A percentile compares a stretch with the other conserved stretches of the same genome.
These are phyloP conservation scores for Solanum sejunctum DNA, from an alignment of 257 asterid species.

Conservation along the genomic window DNA sequence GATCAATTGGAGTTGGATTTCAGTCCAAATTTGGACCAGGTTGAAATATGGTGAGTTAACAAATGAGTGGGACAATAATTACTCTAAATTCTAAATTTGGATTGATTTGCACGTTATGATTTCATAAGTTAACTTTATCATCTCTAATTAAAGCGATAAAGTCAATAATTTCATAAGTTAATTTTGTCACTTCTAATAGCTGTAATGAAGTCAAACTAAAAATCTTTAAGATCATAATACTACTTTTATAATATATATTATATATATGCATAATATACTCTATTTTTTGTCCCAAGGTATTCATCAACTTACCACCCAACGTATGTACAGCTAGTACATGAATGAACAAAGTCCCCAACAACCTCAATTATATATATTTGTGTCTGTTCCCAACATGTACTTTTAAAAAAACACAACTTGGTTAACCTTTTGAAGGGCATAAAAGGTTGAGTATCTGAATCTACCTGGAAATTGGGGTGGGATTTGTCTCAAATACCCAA, in stretches of 20 bases:
- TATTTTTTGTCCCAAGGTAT: not conserved
- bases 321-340: not conserved
- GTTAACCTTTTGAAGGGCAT: not conserved
- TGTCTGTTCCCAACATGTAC: not conserved
- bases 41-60: not conserved
- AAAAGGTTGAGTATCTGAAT: constrained; percentile 17
- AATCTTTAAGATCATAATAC: no score
- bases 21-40: not conserved
- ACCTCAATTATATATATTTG: not conserved
- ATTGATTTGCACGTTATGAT: not conserved
- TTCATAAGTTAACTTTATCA: not conserved
- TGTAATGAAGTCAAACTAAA: no score
- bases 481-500: constrained; percentile 20
- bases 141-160: not conserved
- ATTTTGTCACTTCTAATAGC: no score
- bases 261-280: not conserved
- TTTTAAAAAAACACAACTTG: not conserved
- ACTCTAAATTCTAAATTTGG: not conserved
- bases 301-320: not conserved
- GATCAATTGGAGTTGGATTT: not conserved
- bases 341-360: not conserved
- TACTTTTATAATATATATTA: no score
- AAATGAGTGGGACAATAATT: not conserved
- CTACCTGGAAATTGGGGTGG: constrained; percentile 51
- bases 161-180: no score